Evolutionary conservation across 2,329 filamentous ascomycete genomes (phyloP).

Genomic region (Beauveria scarabaeidicola): DNA sequence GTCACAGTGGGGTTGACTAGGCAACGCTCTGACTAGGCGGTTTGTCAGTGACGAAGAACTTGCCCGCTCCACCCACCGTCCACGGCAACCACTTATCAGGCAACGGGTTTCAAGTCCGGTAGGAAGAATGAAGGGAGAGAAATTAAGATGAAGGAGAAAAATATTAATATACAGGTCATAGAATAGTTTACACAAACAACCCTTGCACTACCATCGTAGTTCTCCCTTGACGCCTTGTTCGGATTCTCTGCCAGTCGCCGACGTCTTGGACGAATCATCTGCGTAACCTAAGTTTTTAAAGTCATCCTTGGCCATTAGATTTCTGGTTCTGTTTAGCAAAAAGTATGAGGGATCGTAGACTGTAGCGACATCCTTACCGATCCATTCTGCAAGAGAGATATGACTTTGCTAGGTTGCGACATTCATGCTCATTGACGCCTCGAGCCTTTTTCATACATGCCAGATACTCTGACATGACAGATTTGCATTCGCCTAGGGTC

Average conservation of each 20-base stretch:
- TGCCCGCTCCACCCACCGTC: background rate
- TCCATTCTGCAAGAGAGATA: constrained; percentile 95
- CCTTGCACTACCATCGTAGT: constrained; percentile 24
- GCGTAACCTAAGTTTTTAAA: constrained; percentile 87
- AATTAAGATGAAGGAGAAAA: background rate
- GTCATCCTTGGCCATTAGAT: constrained; percentile 92
- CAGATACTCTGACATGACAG: constrained; percentile 78
- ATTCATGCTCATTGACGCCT: constrained; percentile 80
- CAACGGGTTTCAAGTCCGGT: background rate
- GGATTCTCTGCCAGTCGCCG: constrained; percentile 17
- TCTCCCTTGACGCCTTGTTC: constrained; percentile 30
- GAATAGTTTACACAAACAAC: background rate
- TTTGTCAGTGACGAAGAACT: too few species aligned
- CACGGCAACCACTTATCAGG: background rate
- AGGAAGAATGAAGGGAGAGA: background rate
- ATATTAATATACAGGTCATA: background rate
- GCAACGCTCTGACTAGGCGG: constrained; percentile 15
- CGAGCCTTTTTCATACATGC: constrained; percentile 75
- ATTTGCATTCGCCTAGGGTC: constrained; percentile 75
- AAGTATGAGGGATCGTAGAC: background rate
- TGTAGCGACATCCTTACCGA: constrained; percentile 47
- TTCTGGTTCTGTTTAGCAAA: constrained; percentile 42
- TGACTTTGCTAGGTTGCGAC: constrained; percentile 74
- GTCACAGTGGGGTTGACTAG: constrained; percentile 19
- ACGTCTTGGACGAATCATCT: constrained; percentile 18